Percentiles rank a stretch among this genome's conserved stretches.
These are phyloP conservation scores for Cladosporium sp. DNA, from an alignment of 2,329 filamentous ascomycete genomes.

Conservation along the genomic window DNA sequence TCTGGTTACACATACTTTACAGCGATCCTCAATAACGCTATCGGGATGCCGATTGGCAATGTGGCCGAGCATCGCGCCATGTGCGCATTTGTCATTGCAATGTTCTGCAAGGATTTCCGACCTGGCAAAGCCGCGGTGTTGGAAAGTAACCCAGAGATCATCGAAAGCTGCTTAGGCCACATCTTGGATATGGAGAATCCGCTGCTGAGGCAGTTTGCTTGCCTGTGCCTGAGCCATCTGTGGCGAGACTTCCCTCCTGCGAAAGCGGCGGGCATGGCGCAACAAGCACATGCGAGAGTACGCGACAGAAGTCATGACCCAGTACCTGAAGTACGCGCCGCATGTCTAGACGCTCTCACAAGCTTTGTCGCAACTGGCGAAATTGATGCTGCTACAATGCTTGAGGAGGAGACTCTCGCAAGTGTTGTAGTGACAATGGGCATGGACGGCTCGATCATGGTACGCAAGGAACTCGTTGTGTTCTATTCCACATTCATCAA, in stretches of 20 bases:
- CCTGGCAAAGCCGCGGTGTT: slow-evolving; percentile 90
- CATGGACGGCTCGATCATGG: slow-evolving; percentile 88
- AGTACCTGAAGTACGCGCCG: slow-evolving; percentile 86
- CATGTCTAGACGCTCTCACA: slow-evolving; percentile 89
- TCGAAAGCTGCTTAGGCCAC: slow-evolving; percentile 80
- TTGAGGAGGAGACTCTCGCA: slow-evolving; percentile 75
- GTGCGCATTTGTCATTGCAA: slow-evolving; percentile 96
- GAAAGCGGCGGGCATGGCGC: slow-evolving; percentile 92
- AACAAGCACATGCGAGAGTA: slow-evolving; percentile 76
- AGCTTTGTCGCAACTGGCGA: slow-evolving; percentile 81
- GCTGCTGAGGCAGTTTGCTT: slow-evolving; percentile 89
- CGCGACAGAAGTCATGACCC: slow-evolving; percentile 77
- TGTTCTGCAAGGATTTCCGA: slow-evolving; percentile 93
- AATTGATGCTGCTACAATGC: slow-evolving; percentile 17
- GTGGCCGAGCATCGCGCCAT: slow-evolving; percentile 94
- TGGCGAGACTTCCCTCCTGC: slow-evolving; percentile 89
- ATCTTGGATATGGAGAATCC: slow-evolving; percentile 82
- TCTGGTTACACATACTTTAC: slow-evolving; percentile 97
- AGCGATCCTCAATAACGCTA: slow-evolving; percentile 74
- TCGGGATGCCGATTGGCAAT: slow-evolving; percentile 74
- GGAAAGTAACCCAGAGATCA: slow-evolving; percentile 79
- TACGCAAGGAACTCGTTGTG: slow-evolving; percentile 86
- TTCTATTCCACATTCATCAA: slow-evolving; percentile 90
- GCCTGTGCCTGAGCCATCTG: slow-evolving; percentile 88
- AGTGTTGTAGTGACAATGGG: slow-evolving; percentile 87